Base-by-base conservation (phyloP, 106 monocot genomes). In the Acorus calamus region DNA sequence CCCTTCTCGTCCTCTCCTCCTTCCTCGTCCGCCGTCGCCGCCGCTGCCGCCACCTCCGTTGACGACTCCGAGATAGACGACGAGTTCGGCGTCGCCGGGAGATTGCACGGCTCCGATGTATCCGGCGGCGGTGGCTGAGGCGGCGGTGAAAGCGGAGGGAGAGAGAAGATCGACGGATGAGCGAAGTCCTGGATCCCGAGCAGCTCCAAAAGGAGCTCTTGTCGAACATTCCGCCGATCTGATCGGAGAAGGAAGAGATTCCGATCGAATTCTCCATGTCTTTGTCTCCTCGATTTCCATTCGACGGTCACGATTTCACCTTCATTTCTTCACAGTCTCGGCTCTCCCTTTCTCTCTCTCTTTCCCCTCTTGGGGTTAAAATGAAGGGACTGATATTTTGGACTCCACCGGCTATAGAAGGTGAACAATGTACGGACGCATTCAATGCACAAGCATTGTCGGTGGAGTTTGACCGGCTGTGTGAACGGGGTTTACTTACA, bases 41-140 rank as follows among this genome's bases (percentile, higher is more conserved):
- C 54, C 9, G 75, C 71, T 45, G 54, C 44, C 7, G 52, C 55
- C 5, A 67, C 75, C 46, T 81, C 79, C 3, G 52, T 70, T 3
- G 81, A 78, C 7, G 77, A 70, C 5, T 73, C 73, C 3, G 77
- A 71, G n/a, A 77, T 50, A 13, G 80, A 85, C 0, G 77, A 77
- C 4, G 71, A 68, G 70, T 84, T 76, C 4, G 85, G 77, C 2
- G 74, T 80, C 54, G 67, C 59, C 6, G 78, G 78, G 44, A 75
- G 44, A 56, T 71, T 78, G 44, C 14, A 13, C 10, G 5, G 54
- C 42, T 66, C 70, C 7, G 68, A 50, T 6, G 62, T 58, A 14
- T 72, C 72, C 11, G 55, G 53, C 12, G 52, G 52, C n/a, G n/a
- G n/a, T n/a, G n/a, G n/a, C n/a, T n/a, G n/a, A n/a, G n/a, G n/a